Evolutionary conservation across 2,329 filamentous ascomycete genomes (phyloP).

Genomic region (Grosmannia serpens): DNA sequence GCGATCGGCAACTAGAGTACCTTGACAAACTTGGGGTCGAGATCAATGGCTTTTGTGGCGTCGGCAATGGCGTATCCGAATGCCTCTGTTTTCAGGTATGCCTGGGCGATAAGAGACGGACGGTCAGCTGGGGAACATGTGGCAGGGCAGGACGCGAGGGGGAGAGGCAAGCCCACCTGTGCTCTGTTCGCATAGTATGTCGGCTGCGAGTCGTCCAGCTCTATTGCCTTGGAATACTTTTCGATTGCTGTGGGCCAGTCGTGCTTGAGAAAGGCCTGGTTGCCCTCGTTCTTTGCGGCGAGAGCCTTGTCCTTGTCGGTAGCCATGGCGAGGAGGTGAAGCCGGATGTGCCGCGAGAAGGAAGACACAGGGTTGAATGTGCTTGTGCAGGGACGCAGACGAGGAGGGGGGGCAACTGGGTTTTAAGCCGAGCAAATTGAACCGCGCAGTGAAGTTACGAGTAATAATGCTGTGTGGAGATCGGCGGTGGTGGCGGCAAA

Average conservation of each 20-base stretch:
- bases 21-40: slow-evolving; percentile 83
- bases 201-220: slow-evolving; percentile 68
- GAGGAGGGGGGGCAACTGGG: background rate
- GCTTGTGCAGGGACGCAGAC: background rate
- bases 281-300: slow-evolving; percentile 85
- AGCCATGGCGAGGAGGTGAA: slow-evolving; percentile 14
- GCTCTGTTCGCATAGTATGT: slow-evolving; percentile 92
- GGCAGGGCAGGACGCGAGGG: background rate
- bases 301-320: slow-evolving; percentile 54
- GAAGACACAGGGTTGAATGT: background rate
- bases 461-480: background rate
- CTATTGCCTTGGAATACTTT: slow-evolving; percentile 79
- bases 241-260: slow-evolving; percentile 78
- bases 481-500: slow-evolving; percentile 2
- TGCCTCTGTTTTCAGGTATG: slow-evolving; percentile 88
- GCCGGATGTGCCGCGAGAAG: background rate
- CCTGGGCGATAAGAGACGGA: slow-evolving; percentile 35
- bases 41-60: slow-evolving; percentile 79
- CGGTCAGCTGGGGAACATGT: slow-evolving; percentile 25
- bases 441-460: background rate
- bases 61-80: slow-evolving; percentile 90
- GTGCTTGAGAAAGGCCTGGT: slow-evolving; percentile 79
- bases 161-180: slow-evolving; percentile 49
- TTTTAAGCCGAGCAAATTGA: background rate
- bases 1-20: slow-evolving; percentile 29